These are phyloP conservation scores for Meripilus lineatus DNA, from an alignment of 1,284 basidiomycete species.

Conservation along the genomic window DNA sequence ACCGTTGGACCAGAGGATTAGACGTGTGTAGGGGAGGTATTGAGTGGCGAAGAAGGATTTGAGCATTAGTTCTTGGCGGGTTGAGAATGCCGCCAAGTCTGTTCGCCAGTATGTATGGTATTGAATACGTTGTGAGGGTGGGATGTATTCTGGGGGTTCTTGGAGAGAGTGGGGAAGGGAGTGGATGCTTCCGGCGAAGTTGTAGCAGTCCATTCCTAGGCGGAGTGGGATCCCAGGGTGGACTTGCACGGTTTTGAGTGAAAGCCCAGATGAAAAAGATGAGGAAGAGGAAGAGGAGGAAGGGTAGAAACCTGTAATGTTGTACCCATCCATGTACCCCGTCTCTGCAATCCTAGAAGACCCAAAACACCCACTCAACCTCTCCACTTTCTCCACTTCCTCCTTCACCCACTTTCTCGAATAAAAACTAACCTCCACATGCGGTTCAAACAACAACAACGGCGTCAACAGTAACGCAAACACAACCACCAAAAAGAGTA, in stretches of 20 bases:
- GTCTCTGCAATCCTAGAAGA: conserved; percentile 48
- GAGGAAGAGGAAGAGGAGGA: too few species aligned
- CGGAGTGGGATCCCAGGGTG: conserved; percentile 74
- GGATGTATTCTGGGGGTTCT: conserved; percentile 10
- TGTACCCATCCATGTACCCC: too few species aligned
- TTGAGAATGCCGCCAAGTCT: conserved; percentile 74
- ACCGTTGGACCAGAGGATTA: conserved; percentile 88
- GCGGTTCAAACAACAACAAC: conserved; percentile 66
- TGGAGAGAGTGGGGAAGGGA: conserved; percentile 8
- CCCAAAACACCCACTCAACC: conserved; percentile 74
- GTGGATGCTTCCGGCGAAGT: conserved; percentile 76
- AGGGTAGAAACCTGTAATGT: too few species aligned
- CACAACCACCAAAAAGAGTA: conserved; percentile 28
- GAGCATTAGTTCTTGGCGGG: conserved; percentile 83
- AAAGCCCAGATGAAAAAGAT: too few species aligned
- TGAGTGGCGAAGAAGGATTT: conserved; percentile 91
- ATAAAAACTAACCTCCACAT: conserved; percentile 78
- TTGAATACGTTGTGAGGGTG: conserved; percentile 45
- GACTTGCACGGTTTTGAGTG: conserved; percentile 60
- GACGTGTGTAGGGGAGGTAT: conserved; percentile 52
- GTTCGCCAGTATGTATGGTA: conserved; percentile 91
- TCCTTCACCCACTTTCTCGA: conserved; percentile 66
- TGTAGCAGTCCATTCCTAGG: conserved; percentile 83
- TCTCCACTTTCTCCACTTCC: conserved; percentile 59
- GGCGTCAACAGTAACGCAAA: conserved; percentile 40